phyloP scores from a whole-genome alignment of 805 yeast genomes.

The Kodamaea jinghongensis region DNA sequence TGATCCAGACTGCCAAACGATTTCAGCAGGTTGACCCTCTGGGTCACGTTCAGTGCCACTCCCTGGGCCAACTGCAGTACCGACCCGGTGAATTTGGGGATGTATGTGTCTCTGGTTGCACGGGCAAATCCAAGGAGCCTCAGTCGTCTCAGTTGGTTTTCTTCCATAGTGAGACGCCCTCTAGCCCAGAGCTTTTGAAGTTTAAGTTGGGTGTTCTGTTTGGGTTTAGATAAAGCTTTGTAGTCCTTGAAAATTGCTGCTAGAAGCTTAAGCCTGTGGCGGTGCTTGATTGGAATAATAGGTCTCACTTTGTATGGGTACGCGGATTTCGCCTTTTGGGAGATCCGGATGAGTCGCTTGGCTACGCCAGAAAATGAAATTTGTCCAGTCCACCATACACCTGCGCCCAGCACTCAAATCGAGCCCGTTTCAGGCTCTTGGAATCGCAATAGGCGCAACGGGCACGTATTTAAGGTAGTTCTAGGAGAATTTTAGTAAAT shows the following conservation, averaged over 20 bases:
- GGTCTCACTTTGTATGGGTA: too few species aligned
- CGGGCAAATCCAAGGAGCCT: slow-evolving; percentile 49
- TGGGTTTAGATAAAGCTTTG: slow-evolving; percentile 19
- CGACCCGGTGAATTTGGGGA: slow-evolving; percentile 50
- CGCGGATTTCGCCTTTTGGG: too few species aligned
- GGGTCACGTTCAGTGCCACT: slow-evolving; percentile 30
- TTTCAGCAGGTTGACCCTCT: slow-evolving; percentile 11
- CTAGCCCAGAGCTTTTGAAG: slow-evolving; percentile 12
- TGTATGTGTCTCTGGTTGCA: slow-evolving; percentile 54
- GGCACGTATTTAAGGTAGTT: too few species aligned
- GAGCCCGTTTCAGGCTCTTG: too few species aligned
- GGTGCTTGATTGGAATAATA: too few species aligned
- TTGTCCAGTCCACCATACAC: too few species aligned
- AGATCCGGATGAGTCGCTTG: too few species aligned
- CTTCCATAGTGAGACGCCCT: slow-evolving; percentile 18
- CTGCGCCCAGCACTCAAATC: too few species aligned
- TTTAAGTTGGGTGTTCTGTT: slow-evolving; percentile 13
- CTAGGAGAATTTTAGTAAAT: too few species aligned
- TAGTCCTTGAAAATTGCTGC: slow-evolving; percentile 34
- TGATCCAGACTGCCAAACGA: slow-evolving; percentile 17
- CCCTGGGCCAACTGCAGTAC: slow-evolving; percentile 49
- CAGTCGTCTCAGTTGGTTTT: slow-evolving; percentile 33
- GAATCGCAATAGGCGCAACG: too few species aligned
- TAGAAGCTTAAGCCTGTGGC: slow-evolving; percentile 17
- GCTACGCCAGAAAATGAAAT: too few species aligned